Conservation (phyloP, 2,329 filamentous ascomycete genomes). For the Xylaria sp. region DNA sequence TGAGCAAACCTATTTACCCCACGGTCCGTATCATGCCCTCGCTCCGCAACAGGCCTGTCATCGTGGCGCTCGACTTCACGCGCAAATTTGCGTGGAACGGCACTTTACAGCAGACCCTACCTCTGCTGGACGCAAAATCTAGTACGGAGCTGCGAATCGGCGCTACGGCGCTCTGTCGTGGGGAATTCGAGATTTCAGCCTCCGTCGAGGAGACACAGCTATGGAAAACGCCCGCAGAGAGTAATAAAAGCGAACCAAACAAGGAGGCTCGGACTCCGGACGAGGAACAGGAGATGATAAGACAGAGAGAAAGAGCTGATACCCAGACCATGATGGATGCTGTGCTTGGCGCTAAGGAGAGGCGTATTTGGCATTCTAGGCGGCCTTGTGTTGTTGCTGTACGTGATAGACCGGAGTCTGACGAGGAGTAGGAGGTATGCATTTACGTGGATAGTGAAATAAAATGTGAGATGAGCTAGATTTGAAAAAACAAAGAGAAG, state of each 20-base stretch:
- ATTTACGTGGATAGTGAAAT: not conserved
- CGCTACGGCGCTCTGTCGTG: slow-evolving; percentile 78
- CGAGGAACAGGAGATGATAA: slow-evolving; percentile 33
- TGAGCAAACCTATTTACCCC: slow-evolving; percentile 71
- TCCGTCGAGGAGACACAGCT: slow-evolving; percentile 82
- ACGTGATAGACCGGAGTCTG: slow-evolving; percentile 52
- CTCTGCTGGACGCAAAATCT: slow-evolving; percentile 67
- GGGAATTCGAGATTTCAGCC: slow-evolving; percentile 83
- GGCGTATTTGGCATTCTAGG: slow-evolving; percentile 72
- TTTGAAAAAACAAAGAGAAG: slow-evolving; percentile 3
- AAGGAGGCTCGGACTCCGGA: not conserved
- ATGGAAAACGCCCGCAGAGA: slow-evolving; percentile 48
- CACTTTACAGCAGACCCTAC: slow-evolving; percentile 78
- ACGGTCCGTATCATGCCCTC: slow-evolving; percentile 81
- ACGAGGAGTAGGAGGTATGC: slow-evolving; percentile 14
- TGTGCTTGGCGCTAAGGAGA: slow-evolving; percentile 67
- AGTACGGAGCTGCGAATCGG: slow-evolving; percentile 72
- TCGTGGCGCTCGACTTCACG: slow-evolving; percentile 81
- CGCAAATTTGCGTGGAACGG: slow-evolving; percentile 88
- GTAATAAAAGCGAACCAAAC: not conserved
- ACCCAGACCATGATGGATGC: slow-evolving; percentile 68
- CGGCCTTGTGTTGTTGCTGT: slow-evolving; percentile 66
- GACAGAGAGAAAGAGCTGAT: slow-evolving; percentile 55
- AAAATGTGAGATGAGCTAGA: slow-evolving; percentile 4
- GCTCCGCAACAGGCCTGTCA: slow-evolving; percentile 76